A percentile compares a stretch with the other conserved stretches of the same genome.
These are phyloP conservation scores for Vitis riparia DNA, from an alignment of 164 flowering plant genomes.

Conservation along the genomic window DNA sequence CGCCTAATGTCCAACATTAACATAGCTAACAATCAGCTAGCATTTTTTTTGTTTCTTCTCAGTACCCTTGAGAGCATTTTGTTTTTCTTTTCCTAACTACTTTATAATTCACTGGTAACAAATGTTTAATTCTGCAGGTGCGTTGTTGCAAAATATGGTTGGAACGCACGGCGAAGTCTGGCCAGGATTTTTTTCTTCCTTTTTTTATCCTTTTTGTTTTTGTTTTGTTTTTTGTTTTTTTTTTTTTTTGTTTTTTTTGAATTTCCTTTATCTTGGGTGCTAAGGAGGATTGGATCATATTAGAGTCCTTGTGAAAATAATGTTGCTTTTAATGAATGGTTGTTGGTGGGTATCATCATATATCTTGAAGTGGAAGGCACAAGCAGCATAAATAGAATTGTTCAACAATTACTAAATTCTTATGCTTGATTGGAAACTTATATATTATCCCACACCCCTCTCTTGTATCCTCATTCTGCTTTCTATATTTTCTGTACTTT, in stretches of 20 bases:
- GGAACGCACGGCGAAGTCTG: conserved; percentile 24
- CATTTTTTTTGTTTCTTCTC: background rate
- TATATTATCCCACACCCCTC: no score
- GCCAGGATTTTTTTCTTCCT: background rate
- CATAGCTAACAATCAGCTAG: no score
- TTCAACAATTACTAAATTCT: no score
- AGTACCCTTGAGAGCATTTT: background rate
- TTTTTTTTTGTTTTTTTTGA: conserved; percentile 2
- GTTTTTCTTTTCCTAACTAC: background rate
- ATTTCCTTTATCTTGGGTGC: conserved; percentile 9
- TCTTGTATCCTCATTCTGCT: no score
- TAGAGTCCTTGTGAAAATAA: conserved; percentile 22
- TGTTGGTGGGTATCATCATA: no score
- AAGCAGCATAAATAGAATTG: no score
- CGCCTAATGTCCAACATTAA: no score
- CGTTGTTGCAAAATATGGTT: conserved; percentile 19
- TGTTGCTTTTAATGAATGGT: conserved; percentile 5
- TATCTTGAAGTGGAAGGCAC: no score
- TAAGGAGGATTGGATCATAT: conserved; percentile 6
- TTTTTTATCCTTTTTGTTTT: no score
- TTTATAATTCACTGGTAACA: background rate
- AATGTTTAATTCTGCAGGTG: conserved; percentile 22
- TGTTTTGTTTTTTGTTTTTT: no score
- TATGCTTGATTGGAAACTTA: no score
- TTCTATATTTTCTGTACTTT: no score